Evolutionary conservation across 2,329 filamentous ascomycete species (phyloP).

Genomic region (Aureobasidium sp.): DNA sequence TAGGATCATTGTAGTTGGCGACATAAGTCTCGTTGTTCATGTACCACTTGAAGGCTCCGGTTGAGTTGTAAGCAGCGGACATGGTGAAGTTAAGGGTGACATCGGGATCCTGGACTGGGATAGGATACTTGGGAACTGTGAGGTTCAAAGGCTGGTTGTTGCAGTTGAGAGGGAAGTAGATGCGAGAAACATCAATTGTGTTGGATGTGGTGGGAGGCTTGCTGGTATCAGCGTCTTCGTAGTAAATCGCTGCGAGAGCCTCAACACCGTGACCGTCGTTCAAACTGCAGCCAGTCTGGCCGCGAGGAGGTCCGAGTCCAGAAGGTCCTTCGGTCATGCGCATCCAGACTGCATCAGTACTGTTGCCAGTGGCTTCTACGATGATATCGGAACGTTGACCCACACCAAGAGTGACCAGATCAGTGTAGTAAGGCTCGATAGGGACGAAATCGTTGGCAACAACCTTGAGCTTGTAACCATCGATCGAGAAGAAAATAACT

Average conservation of each 20-base stretch:
- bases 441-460: slow-evolving; percentile 57
- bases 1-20: slow-evolving; percentile 21
- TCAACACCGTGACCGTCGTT: slow-evolving; percentile 34
- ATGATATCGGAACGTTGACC: slow-evolving; percentile 44
- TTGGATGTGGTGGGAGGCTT: slow-evolving; percentile 19
- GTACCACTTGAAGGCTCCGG: slow-evolving; percentile 37
- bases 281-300: slow-evolving; percentile 28
- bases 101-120: slow-evolving; percentile 18
- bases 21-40: slow-evolving; percentile 41
- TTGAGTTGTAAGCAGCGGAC: slow-evolving; percentile 30
- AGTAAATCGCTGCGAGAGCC: slow-evolving; percentile 23
- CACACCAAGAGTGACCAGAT: slow-evolving; percentile 51
- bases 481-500: slow-evolving; percentile 35
- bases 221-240: slow-evolving; percentile 21
- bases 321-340: slow-evolving; percentile 28
- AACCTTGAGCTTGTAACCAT: slow-evolving; percentile 55
- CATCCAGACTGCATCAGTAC: slow-evolving; percentile 49
- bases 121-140: slow-evolving; percentile 17
- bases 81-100: slow-evolving; percentile 18
- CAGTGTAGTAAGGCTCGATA: slow-evolving; percentile 53
- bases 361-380: slow-evolving; percentile 34
- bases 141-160: slow-evolving; percentile 15
- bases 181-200: slow-evolving; percentile 14
- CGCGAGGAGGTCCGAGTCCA: slow-evolving; percentile 15
- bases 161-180: slow-evolving; percentile 17